Percentiles rank a stretch among this genome's conserved stretches.
Evolutionary conservation across 2,329 filamentous ascomycete genomes (phyloP).

Genomic region (Moelleriella libera): DNA sequence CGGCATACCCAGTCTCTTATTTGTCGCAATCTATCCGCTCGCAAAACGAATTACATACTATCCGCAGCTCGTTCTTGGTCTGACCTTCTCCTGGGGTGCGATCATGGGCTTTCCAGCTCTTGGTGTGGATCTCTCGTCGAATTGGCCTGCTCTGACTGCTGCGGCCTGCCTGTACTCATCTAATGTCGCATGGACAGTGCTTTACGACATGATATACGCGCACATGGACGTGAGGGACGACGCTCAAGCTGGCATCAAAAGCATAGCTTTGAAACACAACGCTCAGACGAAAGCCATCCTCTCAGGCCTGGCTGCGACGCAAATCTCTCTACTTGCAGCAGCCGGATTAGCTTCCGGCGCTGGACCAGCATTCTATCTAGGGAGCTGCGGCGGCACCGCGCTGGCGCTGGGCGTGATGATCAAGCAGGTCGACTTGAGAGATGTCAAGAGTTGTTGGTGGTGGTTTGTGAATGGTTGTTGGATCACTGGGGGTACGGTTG

Average conservation of each 20-base stretch:
- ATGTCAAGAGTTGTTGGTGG: conserved; percentile 58
- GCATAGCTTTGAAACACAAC: conserved; percentile 69
- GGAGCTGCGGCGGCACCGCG: conserved; percentile 51
- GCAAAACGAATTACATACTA: conserved; percentile 82
- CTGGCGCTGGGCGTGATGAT: conserved; percentile 53
- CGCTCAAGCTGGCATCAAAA: conserved; percentile 75
- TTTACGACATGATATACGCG: conserved; percentile 90
- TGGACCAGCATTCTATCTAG: conserved; percentile 53
- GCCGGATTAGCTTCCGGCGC: conserved; percentile 56
- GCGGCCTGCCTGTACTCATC: conserved; percentile 60
- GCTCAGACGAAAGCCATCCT: conserved; percentile 64
- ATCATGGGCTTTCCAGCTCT: conserved; percentile 79
- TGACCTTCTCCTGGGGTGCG: conserved; percentile 83
- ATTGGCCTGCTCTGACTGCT: conserved; percentile 46
- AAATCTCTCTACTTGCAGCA: conserved; percentile 54
- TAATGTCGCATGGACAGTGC: conserved; percentile 72
- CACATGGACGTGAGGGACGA: conserved; percentile 87
- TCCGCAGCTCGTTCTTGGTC: conserved; percentile 67
- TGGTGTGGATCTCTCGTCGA: conserved; percentile 58
- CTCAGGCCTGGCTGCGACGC: conserved; percentile 51
- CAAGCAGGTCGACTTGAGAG: conserved; percentile 49
- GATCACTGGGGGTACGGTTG: conserved; percentile 51
- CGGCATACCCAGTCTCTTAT: conserved; percentile 56
- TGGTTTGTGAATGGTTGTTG: conserved; percentile 62
- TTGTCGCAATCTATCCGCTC: conserved; percentile 67